Evolutionary conservation across 2,329 filamentous ascomycete species (phyloP).

Genomic region (Fusarium sp.): DNA sequence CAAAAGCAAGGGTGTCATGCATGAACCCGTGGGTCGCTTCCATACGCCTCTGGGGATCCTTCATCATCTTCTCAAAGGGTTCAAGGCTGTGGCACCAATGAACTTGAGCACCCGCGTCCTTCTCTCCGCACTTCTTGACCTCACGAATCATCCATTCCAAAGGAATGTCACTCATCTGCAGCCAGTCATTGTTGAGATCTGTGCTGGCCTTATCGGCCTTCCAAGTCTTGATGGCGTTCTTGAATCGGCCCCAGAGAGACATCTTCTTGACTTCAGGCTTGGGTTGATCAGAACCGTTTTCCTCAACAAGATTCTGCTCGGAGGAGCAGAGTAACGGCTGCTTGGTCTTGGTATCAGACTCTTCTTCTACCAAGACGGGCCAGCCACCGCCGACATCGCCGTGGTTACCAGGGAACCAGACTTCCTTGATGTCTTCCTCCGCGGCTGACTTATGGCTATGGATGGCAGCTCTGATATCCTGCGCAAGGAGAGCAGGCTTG

Average conservation of each 20-base stretch:
- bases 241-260: slow-evolving; percentile 51
- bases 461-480: slow-evolving; percentile 50
- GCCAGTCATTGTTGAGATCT: slow-evolving; percentile 48
- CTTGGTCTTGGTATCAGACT: slow-evolving; percentile 29
- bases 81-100: slow-evolving; percentile 50
- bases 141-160: slow-evolving; percentile 66
- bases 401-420: slow-evolving; percentile 67
- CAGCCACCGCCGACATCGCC: slow-evolving; percentile 66
- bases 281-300: neutral
- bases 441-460: slow-evolving; percentile 29
- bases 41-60: slow-evolving; percentile 45
- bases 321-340: neutral
- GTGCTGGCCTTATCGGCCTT: slow-evolving; percentile 48
- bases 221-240: slow-evolving; percentile 51
- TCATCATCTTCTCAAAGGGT: slow-evolving; percentile 50
- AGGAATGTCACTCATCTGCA: slow-evolving; percentile 62
- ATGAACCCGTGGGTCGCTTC: slow-evolving; percentile 50
- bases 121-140: slow-evolving; percentile 53
- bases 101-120: slow-evolving; percentile 47
- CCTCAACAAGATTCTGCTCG: neutral
- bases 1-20: slow-evolving; percentile 55
- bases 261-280: slow-evolving; percentile 36
- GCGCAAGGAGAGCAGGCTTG: slow-evolving; percentile 60
- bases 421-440: slow-evolving; percentile 58
- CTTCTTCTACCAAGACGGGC: slow-evolving; percentile 45